phyloP scores from a whole-genome alignment of 2,329 filamentous ascomycete genomes.

The Oidium heveae region DNA sequence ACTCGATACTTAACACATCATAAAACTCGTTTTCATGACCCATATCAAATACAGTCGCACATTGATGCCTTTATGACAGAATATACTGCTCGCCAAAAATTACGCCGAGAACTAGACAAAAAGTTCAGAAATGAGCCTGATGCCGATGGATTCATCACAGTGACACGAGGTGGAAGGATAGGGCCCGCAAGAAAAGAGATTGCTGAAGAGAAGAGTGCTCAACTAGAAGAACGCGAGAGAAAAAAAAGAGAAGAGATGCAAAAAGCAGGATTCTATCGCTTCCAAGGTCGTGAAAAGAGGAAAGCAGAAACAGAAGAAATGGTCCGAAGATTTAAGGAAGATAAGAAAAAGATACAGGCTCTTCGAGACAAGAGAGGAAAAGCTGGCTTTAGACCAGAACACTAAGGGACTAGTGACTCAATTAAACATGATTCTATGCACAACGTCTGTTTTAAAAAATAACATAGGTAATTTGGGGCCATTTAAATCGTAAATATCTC shows the following conservation, averaged over 20 bases:
- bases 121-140: constrained; percentile 56
- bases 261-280: constrained; percentile 46
- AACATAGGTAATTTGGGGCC: neutral
- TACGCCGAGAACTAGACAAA: constrained; percentile 33
- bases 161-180: constrained; percentile 49
- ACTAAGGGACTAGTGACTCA: constrained; percentile 13
- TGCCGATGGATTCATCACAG: constrained; percentile 87
- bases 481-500: constrained; percentile 3
- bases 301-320: neutral
- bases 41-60: constrained; percentile 36
- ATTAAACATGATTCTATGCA: neutral
- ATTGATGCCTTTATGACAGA: constrained; percentile 69
- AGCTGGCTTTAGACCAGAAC: constrained; percentile 26
- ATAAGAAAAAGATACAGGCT: constrained; percentile 42
- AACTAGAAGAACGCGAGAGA: constrained; percentile 37
- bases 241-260: constrained; percentile 35
- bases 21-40: constrained; percentile 43
- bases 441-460: neutral
- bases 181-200: constrained; percentile 54
- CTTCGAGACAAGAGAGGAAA: constrained; percentile 42
- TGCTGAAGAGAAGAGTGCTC: constrained; percentile 31
- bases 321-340: constrained; percentile 38
- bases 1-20: constrained; percentile 38
- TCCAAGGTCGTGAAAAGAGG: constrained; percentile 44
- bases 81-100: constrained; percentile 49